Evolutionary conservation across 73 alveolate species (phyloP), one percentile per base, ranked within the genome.

Genomic region (Symbiodinium pilosum): DNA sequence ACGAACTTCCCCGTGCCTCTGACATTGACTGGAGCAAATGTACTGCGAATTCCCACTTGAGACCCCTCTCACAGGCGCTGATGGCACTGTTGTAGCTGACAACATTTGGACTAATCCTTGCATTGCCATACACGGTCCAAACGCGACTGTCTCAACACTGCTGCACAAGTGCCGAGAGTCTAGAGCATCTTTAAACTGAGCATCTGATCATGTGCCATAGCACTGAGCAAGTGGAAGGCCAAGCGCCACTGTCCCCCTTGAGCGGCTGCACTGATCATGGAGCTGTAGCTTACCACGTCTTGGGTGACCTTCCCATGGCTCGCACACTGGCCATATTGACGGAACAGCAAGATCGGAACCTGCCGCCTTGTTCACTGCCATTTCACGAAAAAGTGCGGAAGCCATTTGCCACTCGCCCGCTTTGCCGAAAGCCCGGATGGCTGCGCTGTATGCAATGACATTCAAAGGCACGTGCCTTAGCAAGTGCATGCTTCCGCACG

Each of bases 161-260:
- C n/a, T n/a, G n/a, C n/a, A n/a, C n/a, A n/a, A n/a, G n/a, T n/a
- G n/a, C n/a, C n/a, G n/a, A n/a, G n/a, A 24, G 73, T 16, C 26
- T 54, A 0, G 81, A 26, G 11, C 81, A 2, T 64, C 41, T 64
- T 64, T 26, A 3, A 14, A 38, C 81, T 26, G 32, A 39, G 94
- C 59, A 21, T 59, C 94, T 51, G 47, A n/a, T 52, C 43, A 28
- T 38, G 14, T 7, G n/a, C 38, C 95, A 89, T 89, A 3, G 8
- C 39, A 16, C 51, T 34, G 75, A 89, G 87, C 34, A 64, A 28
- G 40, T 64, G 73, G 47, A 89, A 24, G 26, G 95, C 95, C 43
- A 64, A 47, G 73, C 75, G 87, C 95, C 95, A 89, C 86, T 68
- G 95, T 21, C 95, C 95, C 30, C 75, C 86, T 84, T 68, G 87